phyloP scores from a whole-genome alignment of 1,284 basidiomycete species.

The Sporisorium graminicola region DNA sequence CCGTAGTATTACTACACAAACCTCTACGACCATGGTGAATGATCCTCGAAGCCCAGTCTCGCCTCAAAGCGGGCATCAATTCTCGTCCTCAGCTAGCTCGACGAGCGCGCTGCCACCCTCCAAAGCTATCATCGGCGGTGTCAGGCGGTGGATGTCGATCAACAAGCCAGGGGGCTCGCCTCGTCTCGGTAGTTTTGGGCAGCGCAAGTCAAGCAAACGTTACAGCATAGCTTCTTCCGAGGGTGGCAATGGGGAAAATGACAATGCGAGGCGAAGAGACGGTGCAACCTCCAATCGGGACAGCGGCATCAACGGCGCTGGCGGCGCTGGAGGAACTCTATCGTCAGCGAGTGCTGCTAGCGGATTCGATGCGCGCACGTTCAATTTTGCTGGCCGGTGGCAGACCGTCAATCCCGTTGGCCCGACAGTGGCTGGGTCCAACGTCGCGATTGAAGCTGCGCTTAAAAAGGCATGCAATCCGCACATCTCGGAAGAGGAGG shows the following conservation, averaged over 20 bases:
- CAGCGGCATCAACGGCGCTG: neutral
- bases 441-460: conserved; percentile 42
- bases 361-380: conserved; percentile 41
- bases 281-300: conserved; percentile 8
- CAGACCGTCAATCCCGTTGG: conserved; percentile 34
- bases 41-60: conserved; percentile 32
- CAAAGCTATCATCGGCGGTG: conserved; percentile 59
- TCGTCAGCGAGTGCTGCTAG: neutral
- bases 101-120: conserved; percentile 28
- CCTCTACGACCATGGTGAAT: conserved; percentile 25
- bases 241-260: conserved; percentile 18
- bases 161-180: conserved; percentile 41
- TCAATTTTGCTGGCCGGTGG: conserved; percentile 55
- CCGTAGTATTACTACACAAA: conserved; percentile 24
- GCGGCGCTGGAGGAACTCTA: neutral
- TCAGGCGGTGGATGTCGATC: conserved; percentile 60
- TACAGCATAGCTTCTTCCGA: conserved; percentile 35
- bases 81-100: conserved; percentile 7
- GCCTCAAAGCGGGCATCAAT: conserved; percentile 12
- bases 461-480: conserved; percentile 48
- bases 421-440: conserved; percentile 29
- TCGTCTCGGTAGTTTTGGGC: conserved; percentile 8
- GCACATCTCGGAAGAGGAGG: conserved; percentile 43
- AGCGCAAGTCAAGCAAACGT: conserved; percentile 27
- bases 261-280: conserved; percentile 11